These are phyloP conservation scores for Lycium ferocissimum DNA, from an alignment of 257 asterid species.

Conservation along the genomic window DNA sequence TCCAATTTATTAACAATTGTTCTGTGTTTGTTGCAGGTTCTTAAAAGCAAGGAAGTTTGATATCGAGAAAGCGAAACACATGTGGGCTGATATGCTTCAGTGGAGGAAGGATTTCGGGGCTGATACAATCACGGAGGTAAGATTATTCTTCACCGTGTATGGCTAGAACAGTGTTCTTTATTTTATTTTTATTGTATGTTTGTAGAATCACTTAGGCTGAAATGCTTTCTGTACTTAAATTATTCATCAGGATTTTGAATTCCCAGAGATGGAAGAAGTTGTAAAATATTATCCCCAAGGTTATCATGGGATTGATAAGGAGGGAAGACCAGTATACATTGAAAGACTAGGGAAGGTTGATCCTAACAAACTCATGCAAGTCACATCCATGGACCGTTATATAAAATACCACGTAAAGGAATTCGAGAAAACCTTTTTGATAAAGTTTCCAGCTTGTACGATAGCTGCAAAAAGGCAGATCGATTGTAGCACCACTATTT, in stretches of 20 bases:
- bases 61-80: slow-evolving; percentile 78
- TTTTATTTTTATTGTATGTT: background rate
- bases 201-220: slow-evolving; percentile 9
- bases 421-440: slow-evolving; percentile 76
- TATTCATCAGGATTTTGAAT: slow-evolving; percentile 80
- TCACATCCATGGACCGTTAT: slow-evolving; percentile 88
- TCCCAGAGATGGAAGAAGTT: slow-evolving; percentile 78
- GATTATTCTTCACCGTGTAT: background rate
- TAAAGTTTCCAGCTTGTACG: slow-evolving; percentile 95
- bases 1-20: slow-evolving; percentile 11
- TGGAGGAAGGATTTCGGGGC: slow-evolving; percentile 97
- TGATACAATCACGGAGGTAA: slow-evolving; percentile 78
- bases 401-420: slow-evolving; percentile 86
- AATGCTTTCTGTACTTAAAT: slow-evolving; percentile 11
- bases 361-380: slow-evolving; percentile 88
- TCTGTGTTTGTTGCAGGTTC: slow-evolving; percentile 59
- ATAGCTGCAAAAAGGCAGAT: slow-evolving; percentile 95
- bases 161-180: background rate
- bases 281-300: slow-evolving; percentile 93
- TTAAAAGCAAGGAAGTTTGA: slow-evolving; percentile 94
- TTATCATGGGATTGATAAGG: slow-evolving; percentile 95
- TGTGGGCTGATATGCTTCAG: slow-evolving; percentile 99
- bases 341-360: slow-evolving; percentile 93
- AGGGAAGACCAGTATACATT: slow-evolving; percentile 90
- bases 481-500: slow-evolving; percentile 91